Evolutionary conservation across 768 basidiomycete species (phyloP), one percentile per base, ranked within the genome.

Genomic region (Rhizopogon rudus): DNA sequence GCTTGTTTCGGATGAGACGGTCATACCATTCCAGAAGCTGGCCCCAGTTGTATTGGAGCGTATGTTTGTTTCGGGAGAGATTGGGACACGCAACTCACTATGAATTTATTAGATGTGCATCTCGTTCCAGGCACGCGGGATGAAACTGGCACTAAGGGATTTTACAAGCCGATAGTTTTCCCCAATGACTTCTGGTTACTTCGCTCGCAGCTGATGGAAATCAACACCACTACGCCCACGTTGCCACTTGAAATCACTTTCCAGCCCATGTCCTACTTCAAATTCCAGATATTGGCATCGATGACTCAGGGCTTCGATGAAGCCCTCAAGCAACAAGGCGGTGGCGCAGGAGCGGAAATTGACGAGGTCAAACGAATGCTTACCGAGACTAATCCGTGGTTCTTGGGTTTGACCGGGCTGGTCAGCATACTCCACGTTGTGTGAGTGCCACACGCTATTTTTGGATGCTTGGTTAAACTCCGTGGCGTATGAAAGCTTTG

Each of bases 311-410:
- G 92, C 2, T 94, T 98, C 69, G 84, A 91, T 43, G 90, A 94
- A 68, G 90, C 91, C 16, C 80, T 83, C n/a, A 84, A 87, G 67
- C 80, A 87, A 58, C 86, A 89, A 62, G 84, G 86, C 17, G 78
- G 77, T 13, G 74, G 75, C 2, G 76, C 77, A 29, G 75, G 75
- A 10, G 81, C 83, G 29, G 96, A 98, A 67, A 69, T 98, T 42
- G 96, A 99, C 68, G 96, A 98, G 74, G 73, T 99, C 63, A 99
- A 99, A 75, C 79, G 93, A 55, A 96, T 96, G 88, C 73, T 99
- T 46, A 76, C 87, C 13, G 90, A 92, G 71, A 92, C 89, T 3
- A 90, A 90, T 67, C 90, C 93, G 14, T 93, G 86, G 79, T 86
- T 97, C 74, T 78, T 98, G 54, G 87, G 76, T 22, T 71, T 95